These are phyloP conservation scores for Colletotrichum paranaense DNA, from an alignment of 2,329 filamentous ascomycete genomes.

Conservation along the genomic window DNA sequence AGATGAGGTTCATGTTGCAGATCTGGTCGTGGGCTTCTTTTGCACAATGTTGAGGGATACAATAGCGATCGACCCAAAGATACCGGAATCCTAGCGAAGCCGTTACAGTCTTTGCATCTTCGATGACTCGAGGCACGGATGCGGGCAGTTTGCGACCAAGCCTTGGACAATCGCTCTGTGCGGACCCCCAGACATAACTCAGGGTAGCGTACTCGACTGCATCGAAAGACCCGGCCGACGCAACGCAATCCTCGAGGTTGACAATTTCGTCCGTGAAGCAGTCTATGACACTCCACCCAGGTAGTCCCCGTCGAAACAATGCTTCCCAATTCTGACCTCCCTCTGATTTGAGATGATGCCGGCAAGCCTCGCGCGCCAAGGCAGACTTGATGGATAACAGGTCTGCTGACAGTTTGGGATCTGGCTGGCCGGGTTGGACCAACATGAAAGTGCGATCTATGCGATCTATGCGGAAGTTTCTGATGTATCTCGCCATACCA, in stretches of 20 bases:
- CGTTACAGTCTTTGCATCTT: conserved; percentile 48
- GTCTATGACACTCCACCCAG: neutral
- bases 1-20: conserved; percentile 48
- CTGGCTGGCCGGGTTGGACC: accelerated
- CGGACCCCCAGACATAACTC: conserved; percentile 47
- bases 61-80: conserved; percentile 52
- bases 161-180: neutral
- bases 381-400: neutral
- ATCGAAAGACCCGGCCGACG: neutral
- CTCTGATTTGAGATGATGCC: neutral
- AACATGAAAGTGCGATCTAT: neutral
- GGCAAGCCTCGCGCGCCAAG: neutral
- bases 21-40: conserved; percentile 43
- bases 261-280: neutral
- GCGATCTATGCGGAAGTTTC: too few relatives aligned
- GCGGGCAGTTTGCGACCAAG: conserved; percentile 39
- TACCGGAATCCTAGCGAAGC: conserved; percentile 48
- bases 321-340: neutral
- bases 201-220: conserved; percentile 45
- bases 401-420: neutral
- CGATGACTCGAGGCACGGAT: conserved; percentile 43
- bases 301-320: neutral
- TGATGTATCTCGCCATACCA: too few relatives aligned
- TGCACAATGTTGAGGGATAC: conserved; percentile 43
- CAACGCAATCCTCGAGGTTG: neutral